Conservation (phyloP, 208 protist genomes). For the Tritrichomonas musculus region DNA sequence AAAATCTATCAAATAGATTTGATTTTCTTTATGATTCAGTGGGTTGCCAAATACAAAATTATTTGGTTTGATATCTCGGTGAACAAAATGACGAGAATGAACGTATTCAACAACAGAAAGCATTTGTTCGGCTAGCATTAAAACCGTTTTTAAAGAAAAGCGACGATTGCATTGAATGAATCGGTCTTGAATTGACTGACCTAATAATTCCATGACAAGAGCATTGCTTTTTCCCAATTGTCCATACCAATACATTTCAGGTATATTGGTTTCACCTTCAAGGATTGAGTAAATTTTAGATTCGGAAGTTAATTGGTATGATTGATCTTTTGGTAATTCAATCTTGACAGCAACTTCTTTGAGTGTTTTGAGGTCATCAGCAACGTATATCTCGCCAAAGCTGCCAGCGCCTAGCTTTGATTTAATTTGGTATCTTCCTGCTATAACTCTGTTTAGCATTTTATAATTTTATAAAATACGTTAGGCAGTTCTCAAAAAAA, state of each 20-base stretch:
- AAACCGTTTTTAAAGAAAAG: slow-evolving; percentile 21
- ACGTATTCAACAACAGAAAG: slow-evolving; percentile 62
- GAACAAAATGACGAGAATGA: slow-evolving; percentile 90
- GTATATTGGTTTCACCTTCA: slow-evolving; percentile 69
- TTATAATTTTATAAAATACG: no score
- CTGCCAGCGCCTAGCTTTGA: background rate
- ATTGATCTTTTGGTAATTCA: slow-evolving; percentile 62
- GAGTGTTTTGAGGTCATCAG: slow-evolving; percentile 40
- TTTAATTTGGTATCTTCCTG: background rate
- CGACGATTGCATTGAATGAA: slow-evolving; percentile 71
- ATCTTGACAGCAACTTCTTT: slow-evolving; percentile 72
- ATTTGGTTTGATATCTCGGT: slow-evolving; percentile 89
- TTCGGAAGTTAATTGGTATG: slow-evolving; percentile 93
- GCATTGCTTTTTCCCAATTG: slow-evolving; percentile 90
- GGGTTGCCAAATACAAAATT: slow-evolving; percentile 78
- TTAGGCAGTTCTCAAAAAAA: no score
- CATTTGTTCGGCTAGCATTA: slow-evolving; percentile 34
- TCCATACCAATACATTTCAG: slow-evolving; percentile 83
- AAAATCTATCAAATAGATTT: no score
- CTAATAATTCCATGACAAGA: slow-evolving; percentile 96
- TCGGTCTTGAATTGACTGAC: slow-evolving; percentile 90
- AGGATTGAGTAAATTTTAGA: slow-evolving; percentile 72
- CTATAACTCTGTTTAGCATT: no score
- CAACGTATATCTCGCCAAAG: slow-evolving; percentile 5
- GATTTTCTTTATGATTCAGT: background rate